Conservation (phyloP, 1,139 yeast genomes). For the Scheffersomyces titani region DNA sequence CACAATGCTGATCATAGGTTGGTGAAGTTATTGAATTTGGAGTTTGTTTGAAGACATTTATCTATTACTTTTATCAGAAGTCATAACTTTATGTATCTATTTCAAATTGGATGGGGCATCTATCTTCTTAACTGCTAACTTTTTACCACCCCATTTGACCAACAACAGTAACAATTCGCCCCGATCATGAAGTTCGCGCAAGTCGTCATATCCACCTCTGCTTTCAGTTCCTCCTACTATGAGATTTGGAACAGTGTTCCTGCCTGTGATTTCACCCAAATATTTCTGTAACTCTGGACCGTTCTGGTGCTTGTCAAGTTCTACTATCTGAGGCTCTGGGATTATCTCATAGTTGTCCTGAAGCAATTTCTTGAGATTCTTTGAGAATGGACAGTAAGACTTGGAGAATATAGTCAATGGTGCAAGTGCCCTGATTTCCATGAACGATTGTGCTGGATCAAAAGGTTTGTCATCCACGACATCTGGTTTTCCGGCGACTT, state of each 20-base stretch:
- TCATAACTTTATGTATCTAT: neutral
- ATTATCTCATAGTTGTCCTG: constrained; percentile 63
- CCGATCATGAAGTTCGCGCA: constrained; percentile 58
- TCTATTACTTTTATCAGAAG: neutral
- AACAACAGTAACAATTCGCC: constrained; percentile 53
- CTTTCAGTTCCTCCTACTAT: constrained; percentile 59
- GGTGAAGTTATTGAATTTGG: too few species aligned
- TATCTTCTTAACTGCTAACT: constrained; percentile 51
- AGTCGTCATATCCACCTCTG: constrained; percentile 81
- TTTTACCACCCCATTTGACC: constrained; percentile 64
- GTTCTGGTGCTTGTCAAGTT: constrained; percentile 75
- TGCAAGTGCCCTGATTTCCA: constrained; percentile 56
- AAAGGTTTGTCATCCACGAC: constrained; percentile 26
- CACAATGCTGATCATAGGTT: too few species aligned
- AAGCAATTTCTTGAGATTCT: constrained; percentile 66
- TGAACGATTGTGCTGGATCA: constrained; percentile 63
- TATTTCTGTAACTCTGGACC: constrained; percentile 64
- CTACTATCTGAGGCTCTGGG: constrained; percentile 76
- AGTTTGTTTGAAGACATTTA: too few species aligned
- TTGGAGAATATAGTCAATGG: constrained; percentile 78
- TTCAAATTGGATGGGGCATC: constrained; percentile 53
- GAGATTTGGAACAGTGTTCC: constrained; percentile 74
- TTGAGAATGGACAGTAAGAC: constrained; percentile 75
- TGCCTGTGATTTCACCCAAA: constrained; percentile 56
- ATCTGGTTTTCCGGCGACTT: constrained; percentile 2